phyloP scores from a whole-genome alignment of 768 basidiomycete genomes.

The Tricholoma bakamatsutake region DNA sequence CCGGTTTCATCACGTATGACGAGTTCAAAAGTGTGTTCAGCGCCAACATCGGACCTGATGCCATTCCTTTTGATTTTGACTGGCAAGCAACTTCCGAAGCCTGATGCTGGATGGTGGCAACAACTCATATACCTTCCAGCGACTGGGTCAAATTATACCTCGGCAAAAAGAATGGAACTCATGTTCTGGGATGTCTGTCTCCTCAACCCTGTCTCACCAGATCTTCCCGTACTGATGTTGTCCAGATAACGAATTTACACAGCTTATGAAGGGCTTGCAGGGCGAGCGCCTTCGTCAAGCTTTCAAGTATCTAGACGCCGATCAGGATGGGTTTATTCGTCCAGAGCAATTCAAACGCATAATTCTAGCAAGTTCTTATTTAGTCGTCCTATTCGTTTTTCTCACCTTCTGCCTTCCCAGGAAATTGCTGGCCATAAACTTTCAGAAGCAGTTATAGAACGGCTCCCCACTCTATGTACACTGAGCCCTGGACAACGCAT shows the following conservation, averaged over 20 bases:
- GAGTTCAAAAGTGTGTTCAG: slow-evolving; percentile 93
- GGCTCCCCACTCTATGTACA: slow-evolving; percentile 88
- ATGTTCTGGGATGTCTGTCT: slow-evolving; percentile 84
- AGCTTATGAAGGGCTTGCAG: slow-evolving; percentile 97
- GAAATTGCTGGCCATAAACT: slow-evolving; percentile 97
- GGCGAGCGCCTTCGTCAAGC: slow-evolving; percentile 96
- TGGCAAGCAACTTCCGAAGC: slow-evolving; percentile 42
- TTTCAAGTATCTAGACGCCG: slow-evolving; percentile 85
- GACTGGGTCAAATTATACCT: slow-evolving; percentile 97
- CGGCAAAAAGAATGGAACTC: slow-evolving; percentile 85
- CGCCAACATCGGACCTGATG: slow-evolving; percentile 68
- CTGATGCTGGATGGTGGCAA: background rate
- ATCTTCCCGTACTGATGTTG: background rate
- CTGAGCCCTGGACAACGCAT: slow-evolving; percentile 85
- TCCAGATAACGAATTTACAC: slow-evolving; percentile 92
- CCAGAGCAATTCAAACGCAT: slow-evolving; percentile 95
- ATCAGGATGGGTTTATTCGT: slow-evolving; percentile 90
- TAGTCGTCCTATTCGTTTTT: background rate
- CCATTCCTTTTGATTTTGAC: slow-evolving; percentile 94
- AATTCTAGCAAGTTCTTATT: slow-evolving; percentile 63
- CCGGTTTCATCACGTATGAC: slow-evolving; percentile 89
- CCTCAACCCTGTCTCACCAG: background rate
- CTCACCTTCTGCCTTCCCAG: slow-evolving; percentile 30
- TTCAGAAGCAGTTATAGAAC: slow-evolving; percentile 87
- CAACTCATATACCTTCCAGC: slow-evolving; percentile 28